Conservation (phyloP, 2,329 filamentous ascomycete genomes). For the Arthroderma uncinatum region DNA sequence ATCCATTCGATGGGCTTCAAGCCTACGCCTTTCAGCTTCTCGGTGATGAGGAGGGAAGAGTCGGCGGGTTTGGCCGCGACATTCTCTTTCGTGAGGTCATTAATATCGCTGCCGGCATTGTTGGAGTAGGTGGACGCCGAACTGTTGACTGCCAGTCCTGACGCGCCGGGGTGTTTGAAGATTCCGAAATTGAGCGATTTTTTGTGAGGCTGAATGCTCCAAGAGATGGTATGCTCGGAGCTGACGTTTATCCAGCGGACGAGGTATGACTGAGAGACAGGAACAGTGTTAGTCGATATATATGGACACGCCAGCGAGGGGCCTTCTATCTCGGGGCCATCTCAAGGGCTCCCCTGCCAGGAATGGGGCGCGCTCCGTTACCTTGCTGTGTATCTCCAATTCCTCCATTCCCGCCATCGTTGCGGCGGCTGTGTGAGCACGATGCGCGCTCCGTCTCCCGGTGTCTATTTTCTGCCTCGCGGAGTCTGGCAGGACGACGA, state of each 20-base stretch:
- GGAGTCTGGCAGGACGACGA: background rate
- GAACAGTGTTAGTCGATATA: background rate
- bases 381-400: conserved; percentile 95
- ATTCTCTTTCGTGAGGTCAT: conserved; percentile 22
- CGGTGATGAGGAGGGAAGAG: conserved; percentile 53
- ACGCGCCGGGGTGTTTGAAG: conserved; percentile 83
- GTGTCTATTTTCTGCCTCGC: background rate
- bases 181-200: conserved; percentile 98
- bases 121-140: conserved; percentile 11
- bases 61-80: conserved; percentile 42
- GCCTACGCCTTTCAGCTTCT: conserved; percentile 52
- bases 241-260: conserved; percentile 94
- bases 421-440: background rate
- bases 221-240: conserved; percentile 83
- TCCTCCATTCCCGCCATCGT: conserved; percentile 89
- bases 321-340: background rate
- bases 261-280: conserved; percentile 67
- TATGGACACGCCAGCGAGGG: background rate
- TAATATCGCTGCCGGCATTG: conserved; percentile 27
- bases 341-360: conserved; percentile 18
- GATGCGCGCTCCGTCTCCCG: background rate
- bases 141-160: conserved; percentile 35
- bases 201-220: conserved; percentile 95
- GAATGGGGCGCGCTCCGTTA: conserved; percentile 30
- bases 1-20: conserved; percentile 62